Percentiles rank a stretch among this genome's conserved stretches.
These are phyloP conservation scores for Canavalia gladiata DNA, from an alignment of 306 rosid genomes.

Conservation along the genomic window DNA sequence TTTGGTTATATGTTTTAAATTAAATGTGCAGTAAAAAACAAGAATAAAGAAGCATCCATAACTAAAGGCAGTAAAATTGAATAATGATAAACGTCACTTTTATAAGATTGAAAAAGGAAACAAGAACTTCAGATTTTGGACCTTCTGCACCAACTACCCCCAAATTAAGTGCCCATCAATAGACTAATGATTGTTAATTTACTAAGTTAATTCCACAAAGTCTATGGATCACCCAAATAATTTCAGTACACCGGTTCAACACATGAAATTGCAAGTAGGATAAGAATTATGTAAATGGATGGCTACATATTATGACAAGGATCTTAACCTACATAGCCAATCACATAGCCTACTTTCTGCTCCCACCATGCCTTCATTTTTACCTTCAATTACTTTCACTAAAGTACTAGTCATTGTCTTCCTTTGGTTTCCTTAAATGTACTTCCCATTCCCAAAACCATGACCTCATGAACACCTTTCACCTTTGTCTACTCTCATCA, in stretches of 20 bases:
- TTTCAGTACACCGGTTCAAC: conserved; percentile 7
- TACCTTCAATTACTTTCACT: neutral
- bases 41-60: neutral
- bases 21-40: neutral
- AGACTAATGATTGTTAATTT: conserved; percentile 16
- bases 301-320: conserved; percentile 9
- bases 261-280: neutral
- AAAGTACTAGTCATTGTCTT: neutral
- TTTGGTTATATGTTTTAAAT: conserved; percentile 34
- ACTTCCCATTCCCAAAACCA: conserved; percentile 1
- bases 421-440: neutral
- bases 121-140: conserved; percentile 25
- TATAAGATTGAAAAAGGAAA: conserved; percentile 24
- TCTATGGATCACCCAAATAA: neutral
- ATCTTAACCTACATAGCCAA: conserved; percentile 7
- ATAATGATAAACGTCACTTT: neutral
- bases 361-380: neutral
- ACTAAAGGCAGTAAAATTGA: neutral
- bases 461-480: neutral
- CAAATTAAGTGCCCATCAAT: conserved; percentile 18
- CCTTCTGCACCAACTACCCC: conserved; percentile 4
- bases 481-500: neutral
- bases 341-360: conserved; percentile 20
- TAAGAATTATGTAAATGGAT: conserved; percentile 21
- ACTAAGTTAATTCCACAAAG: neutral